Percentiles rank a stretch among this genome's conserved stretches.
These are phyloP conservation scores for Nevesoporus exiguus DNA, from an alignment of 768 basidiomycete genomes.

Conservation along the genomic window DNA sequence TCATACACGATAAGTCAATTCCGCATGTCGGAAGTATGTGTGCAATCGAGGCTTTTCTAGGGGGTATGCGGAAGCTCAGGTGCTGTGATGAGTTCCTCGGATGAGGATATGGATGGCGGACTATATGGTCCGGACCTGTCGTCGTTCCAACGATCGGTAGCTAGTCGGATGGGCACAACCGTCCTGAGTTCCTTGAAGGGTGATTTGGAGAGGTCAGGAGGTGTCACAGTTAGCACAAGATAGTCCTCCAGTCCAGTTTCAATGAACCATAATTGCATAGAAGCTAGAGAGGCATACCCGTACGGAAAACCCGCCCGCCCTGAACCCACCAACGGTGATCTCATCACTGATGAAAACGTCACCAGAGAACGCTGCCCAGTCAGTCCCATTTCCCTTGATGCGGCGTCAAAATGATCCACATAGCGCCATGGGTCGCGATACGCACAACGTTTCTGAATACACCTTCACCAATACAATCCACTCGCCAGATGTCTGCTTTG, in stretches of 20 bases:
- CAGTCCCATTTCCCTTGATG: conserved; percentile 57
- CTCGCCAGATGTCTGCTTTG: conserved; percentile 71
- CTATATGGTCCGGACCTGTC: conserved; percentile 20
- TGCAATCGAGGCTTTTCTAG: background rate
- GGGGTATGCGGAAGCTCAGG: conserved; percentile 11
- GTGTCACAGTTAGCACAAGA: conserved; percentile 57
- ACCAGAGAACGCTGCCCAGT: conserved; percentile 59
- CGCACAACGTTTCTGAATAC: conserved; percentile 54
- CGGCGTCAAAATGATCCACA: conserved; percentile 3
- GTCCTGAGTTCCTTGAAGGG: conserved; percentile 59
- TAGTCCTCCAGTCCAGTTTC: conserved; percentile 49
- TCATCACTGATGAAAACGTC: conserved; percentile 51
- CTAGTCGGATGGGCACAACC: conserved; percentile 59
- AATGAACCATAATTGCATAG: conserved; percentile 1
- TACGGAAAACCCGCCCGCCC: conserved; percentile 58
- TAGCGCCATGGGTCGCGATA: conserved; percentile 3
- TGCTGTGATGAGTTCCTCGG: conserved; percentile 22
- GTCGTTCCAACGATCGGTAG: conserved; percentile 57
- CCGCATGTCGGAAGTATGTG: background rate
- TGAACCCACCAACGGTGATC: conserved; percentile 60
- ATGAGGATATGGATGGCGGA: conserved; percentile 17
- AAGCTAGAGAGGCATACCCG: conserved; percentile 41
- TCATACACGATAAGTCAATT: background rate
- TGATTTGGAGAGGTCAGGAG: conserved; percentile 51
- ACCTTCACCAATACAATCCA: conserved; percentile 63